Conservation (phyloP, 2,329 filamentous ascomycete genomes). For the Nemania diffusa region DNA sequence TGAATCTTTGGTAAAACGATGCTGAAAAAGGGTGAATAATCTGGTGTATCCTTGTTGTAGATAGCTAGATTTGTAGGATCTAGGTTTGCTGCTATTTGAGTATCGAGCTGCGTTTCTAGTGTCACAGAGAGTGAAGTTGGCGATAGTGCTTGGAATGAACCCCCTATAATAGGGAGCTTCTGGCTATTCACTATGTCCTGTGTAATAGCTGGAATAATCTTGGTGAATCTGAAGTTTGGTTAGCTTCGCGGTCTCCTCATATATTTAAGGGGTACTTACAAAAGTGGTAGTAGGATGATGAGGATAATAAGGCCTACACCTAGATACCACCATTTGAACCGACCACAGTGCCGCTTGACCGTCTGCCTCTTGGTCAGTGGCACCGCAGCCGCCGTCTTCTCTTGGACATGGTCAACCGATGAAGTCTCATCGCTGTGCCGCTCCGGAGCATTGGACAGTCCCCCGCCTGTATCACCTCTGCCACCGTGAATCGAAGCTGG, state of each 20-base stretch:
- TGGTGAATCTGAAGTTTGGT: conserved; percentile 53
- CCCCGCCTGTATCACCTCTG: conserved; percentile 34
- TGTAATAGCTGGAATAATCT: conserved; percentile 59
- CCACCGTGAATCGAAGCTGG: conserved; percentile 44
- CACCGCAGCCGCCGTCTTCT: conserved; percentile 40
- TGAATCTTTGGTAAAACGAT: conserved; percentile 49
- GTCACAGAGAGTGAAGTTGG: conserved; percentile 51
- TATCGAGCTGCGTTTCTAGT: conserved; percentile 52
- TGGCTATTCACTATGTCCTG: conserved; percentile 57
- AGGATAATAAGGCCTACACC: conserved; percentile 53
- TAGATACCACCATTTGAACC: conserved; percentile 58
- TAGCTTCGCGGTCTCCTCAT: conserved; percentile 15
- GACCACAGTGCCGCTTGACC: conserved; percentile 54
- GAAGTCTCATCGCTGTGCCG: conserved; percentile 41
- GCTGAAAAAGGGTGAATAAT: conserved; percentile 47
- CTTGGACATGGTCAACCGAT: conserved; percentile 45
- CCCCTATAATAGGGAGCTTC: conserved; percentile 52
- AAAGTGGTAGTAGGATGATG: conserved; percentile 57
- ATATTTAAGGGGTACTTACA: conserved; percentile 52
- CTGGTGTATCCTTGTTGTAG: conserved; percentile 53
- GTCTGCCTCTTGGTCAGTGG: conserved; percentile 52
- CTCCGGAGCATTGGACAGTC: conserved; percentile 27
- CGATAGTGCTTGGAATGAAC: conserved; percentile 50
- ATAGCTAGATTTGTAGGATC: conserved; percentile 54
- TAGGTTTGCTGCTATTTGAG: conserved; percentile 52